Conservation (phyloP, 768 basidiomycete genomes). For the Lactifluus piperatus region DNA sequence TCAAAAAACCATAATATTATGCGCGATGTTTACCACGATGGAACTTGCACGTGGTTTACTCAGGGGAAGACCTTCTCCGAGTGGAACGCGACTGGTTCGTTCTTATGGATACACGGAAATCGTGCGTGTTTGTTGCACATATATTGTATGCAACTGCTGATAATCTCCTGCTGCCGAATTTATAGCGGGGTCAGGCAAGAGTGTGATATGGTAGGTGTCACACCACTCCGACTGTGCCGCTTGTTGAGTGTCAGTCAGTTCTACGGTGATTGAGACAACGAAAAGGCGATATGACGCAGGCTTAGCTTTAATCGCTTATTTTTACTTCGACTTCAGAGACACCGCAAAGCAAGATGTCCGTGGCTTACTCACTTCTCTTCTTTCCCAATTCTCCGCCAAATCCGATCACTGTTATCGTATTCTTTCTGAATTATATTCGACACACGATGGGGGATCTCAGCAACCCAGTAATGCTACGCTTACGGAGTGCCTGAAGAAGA, state of each 20-base stretch:
- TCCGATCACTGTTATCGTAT: background rate
- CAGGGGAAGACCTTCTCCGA: background rate
- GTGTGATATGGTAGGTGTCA: background rate
- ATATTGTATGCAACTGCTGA: background rate
- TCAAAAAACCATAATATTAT: too few species aligned
- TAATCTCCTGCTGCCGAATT: background rate
- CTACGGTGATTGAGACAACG: background rate
- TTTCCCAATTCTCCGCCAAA: background rate
- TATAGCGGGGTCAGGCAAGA: background rate
- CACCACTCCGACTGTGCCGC: rapidly evolving
- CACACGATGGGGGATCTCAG: background rate
- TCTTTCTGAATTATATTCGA: background rate
- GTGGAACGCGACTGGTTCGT: background rate
- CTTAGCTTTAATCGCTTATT: background rate
- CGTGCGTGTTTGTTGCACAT: too few species aligned
- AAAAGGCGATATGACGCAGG: background rate
- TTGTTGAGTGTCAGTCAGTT: background rate
- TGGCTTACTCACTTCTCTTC: background rate
- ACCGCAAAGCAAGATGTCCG: too few species aligned
- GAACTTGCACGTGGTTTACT: background rate
- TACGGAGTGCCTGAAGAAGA: background rate
- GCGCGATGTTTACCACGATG: background rate
- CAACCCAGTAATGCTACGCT: background rate
- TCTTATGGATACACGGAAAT: background rate
- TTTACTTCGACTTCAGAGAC: too few species aligned